Conservation (phyloP, 1,284 basidiomycete species). For the Erythrobasidium hasegawianum region DNA sequence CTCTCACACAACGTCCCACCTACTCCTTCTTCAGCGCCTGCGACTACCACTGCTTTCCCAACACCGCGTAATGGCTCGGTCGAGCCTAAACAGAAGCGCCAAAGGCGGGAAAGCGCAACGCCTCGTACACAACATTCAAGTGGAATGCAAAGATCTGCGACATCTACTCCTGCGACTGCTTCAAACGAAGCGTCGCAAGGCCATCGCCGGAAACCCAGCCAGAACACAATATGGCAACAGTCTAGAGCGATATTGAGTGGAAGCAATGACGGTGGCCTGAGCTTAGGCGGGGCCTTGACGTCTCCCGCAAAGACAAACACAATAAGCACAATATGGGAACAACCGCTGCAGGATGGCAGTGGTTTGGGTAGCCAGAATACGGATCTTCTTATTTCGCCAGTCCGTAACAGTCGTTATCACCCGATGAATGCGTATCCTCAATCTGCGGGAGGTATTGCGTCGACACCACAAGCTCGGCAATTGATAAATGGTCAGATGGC, state of each 20-base stretch:
- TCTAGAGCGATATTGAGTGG: conserved; percentile 29
- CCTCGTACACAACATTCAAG: background rate
- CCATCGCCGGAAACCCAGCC: conserved; percentile 24
- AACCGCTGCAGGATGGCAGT: background rate
- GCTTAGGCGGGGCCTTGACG: background rate
- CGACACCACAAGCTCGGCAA: background rate
- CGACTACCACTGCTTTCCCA: conserved; percentile 19
- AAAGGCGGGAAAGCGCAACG: background rate
- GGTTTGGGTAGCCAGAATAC: background rate
- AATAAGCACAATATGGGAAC: background rate
- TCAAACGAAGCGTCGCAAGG: conserved; percentile 3
- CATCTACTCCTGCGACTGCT: background rate
- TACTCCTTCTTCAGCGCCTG: conserved; percentile 17
- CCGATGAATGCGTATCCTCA: background rate
- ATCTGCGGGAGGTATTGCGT: background rate
- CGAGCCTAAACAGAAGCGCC: background rate
- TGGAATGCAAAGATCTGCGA: background rate
- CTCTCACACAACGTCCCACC: background rate
- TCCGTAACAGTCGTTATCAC: background rate
- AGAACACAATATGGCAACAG: conserved; percentile 33
- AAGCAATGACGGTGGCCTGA: background rate
- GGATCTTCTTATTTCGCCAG: background rate
- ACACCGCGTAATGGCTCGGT: background rate
- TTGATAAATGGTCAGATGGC: background rate
- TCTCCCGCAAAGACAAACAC: too few relatives aligned